phyloP scores from a whole-genome alignment of 2,329 filamentous ascomycete species.

The Aspergillus uvarum region DNA sequence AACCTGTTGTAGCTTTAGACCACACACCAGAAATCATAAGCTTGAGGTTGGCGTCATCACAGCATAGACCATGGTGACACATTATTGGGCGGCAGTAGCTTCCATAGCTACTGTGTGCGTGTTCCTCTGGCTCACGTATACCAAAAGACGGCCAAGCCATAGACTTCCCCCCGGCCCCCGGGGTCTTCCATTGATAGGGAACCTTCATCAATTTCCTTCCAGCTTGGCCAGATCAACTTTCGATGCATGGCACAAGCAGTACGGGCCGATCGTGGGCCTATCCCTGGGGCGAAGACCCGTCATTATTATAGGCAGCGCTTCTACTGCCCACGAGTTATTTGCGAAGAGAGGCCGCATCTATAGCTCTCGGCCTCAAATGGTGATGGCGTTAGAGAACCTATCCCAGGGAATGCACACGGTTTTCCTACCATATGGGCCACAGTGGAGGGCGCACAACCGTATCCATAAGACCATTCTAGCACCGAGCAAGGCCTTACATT shows the following conservation, averaged over 20 bases:
- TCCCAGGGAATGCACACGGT: constrained; percentile 3
- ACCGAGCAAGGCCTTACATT: constrained; percentile 2
- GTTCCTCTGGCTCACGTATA: neutral
- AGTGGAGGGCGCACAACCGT: constrained; percentile 15
- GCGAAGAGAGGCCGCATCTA: constrained; percentile 12
- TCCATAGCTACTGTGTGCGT: neutral
- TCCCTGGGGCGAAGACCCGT: constrained; percentile 1
- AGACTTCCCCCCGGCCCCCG: neutral
- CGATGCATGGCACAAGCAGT: constrained; percentile 9
- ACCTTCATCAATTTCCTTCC: neutral
- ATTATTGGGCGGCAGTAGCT: neutral
- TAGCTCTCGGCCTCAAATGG: constrained; percentile 14
- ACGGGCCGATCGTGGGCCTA: constrained; percentile 12
- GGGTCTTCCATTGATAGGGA: neutral
- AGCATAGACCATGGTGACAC: neutral
- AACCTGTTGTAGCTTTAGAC: no score
- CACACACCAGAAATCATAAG: no score
- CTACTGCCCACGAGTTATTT: constrained; percentile 9
- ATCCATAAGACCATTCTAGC: constrained; percentile 13
- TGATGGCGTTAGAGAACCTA: constrained; percentile 4
- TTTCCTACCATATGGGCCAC: constrained; percentile 13
- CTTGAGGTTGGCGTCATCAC: neutral
- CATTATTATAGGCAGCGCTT: constrained; percentile 11
- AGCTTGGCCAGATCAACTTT: neutral
- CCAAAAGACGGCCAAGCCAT: neutral